These are phyloP conservation scores for Lachnellula suecica DNA, from an alignment of 2,329 filamentous ascomycete species.

Conservation along the genomic window DNA sequence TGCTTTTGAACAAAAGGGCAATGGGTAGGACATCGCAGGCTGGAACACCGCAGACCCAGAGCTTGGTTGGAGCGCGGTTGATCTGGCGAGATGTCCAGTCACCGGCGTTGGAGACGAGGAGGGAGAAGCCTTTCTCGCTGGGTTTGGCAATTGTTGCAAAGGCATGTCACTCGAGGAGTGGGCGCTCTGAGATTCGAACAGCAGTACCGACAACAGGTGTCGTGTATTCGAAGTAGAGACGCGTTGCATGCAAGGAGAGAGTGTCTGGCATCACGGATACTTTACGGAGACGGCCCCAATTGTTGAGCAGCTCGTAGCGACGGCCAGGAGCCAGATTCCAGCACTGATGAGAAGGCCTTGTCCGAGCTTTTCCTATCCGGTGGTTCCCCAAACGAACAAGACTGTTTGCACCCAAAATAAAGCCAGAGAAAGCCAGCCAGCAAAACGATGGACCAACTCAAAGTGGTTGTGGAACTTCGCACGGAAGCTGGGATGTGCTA, in stretches of 20 bases:
- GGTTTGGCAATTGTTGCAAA: slow-evolving; percentile 55
- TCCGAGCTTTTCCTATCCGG: slow-evolving; percentile 47
- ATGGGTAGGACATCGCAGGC: slow-evolving; percentile 67
- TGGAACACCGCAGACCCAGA: slow-evolving; percentile 70
- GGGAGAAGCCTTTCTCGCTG: not conserved
- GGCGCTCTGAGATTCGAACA: slow-evolving; percentile 47
- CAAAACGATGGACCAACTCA: slow-evolving; percentile 55
- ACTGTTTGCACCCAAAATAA: slow-evolving; percentile 51
- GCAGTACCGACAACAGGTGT: slow-evolving; percentile 45
- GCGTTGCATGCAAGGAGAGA: slow-evolving; percentile 57
- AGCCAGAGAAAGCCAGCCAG: slow-evolving; percentile 50
- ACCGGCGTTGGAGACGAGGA: slow-evolving; percentile 68
- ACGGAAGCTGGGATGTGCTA: slow-evolving; percentile 51
- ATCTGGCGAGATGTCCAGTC: slow-evolving; percentile 72
- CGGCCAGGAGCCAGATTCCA: slow-evolving; percentile 55
- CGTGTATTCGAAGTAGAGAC: slow-evolving; percentile 52
- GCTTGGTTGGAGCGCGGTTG: slow-evolving; percentile 53
- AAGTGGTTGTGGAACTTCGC: slow-evolving; percentile 52
- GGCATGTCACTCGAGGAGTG: slow-evolving; percentile 55
- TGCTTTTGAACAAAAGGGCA: slow-evolving; percentile 61
- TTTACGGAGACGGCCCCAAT: slow-evolving; percentile 58
- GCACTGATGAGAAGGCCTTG: slow-evolving; percentile 32
- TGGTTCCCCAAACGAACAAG: slow-evolving; percentile 40
- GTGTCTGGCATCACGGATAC: slow-evolving; percentile 50
- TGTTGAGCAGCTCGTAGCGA: slow-evolving; percentile 52